phyloP scores from a whole-genome alignment of 2,329 filamentous ascomycete genomes.

The Trichoderma gracile region DNA sequence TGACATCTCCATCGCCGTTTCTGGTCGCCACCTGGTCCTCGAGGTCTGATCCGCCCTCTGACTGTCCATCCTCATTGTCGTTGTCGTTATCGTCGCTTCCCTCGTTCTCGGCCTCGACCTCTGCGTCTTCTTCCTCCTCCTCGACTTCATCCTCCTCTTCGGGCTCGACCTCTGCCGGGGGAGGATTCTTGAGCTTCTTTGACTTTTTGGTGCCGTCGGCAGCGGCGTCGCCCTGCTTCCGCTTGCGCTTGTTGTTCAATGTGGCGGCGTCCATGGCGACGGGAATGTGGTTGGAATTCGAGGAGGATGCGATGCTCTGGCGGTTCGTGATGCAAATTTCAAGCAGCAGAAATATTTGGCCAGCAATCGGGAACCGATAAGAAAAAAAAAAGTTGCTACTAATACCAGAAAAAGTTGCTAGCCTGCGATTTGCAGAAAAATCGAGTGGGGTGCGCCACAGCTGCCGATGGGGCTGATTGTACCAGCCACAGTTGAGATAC shows the following conservation, averaged over 20 bases:
- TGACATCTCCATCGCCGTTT: slow-evolving; percentile 36
- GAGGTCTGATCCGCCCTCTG: slow-evolving; percentile 35
- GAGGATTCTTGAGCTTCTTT: slow-evolving; percentile 46
- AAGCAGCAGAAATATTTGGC: slow-evolving; percentile 25
- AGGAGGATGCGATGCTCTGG: neutral
- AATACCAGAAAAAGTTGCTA: slow-evolving; percentile 18
- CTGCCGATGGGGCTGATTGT: slow-evolving; percentile 23
- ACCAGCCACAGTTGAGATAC: slow-evolving; percentile 23
- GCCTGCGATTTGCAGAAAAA: slow-evolving; percentile 21
- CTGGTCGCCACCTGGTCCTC: slow-evolving; percentile 23
- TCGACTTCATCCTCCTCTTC: slow-evolving; percentile 35
- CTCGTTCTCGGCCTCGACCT: slow-evolving; percentile 32
- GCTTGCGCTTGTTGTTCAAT: slow-evolving; percentile 49
- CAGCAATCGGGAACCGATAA: slow-evolving; percentile 28
- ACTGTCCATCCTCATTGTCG: slow-evolving; percentile 32
- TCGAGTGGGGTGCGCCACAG: slow-evolving; percentile 23
- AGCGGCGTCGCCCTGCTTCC: slow-evolving; percentile 40
- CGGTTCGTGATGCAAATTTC: slow-evolving; percentile 11
- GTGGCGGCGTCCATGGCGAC: slow-evolving; percentile 39
- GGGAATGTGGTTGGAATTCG: slow-evolving; percentile 20
- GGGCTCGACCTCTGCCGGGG: slow-evolving; percentile 30
- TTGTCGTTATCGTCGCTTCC: slow-evolving; percentile 31
- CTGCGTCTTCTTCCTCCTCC: slow-evolving; percentile 36
- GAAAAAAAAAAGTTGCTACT: slow-evolving; percentile 28
- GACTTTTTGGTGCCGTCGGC: slow-evolving; percentile 30